phyloP scores from a whole-genome alignment of 768 basidiomycete species.

The Kondoa malvinella region DNA sequence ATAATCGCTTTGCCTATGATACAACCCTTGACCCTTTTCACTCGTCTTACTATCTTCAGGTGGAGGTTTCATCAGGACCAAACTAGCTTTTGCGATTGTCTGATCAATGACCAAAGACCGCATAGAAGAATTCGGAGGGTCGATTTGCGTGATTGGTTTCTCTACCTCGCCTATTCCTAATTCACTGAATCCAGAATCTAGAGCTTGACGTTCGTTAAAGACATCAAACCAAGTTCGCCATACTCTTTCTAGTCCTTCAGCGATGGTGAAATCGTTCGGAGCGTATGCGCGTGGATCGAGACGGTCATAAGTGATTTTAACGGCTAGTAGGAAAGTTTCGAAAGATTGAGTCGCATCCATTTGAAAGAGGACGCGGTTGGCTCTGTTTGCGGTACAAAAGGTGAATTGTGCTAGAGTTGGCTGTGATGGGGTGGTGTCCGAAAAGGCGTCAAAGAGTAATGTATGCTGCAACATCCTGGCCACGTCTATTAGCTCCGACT shows the following conservation, averaged over 20 bases:
- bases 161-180: not conserved
- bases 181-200: not conserved
- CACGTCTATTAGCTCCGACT: not conserved
- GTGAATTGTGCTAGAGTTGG: not conserved
- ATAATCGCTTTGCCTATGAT: not conserved
- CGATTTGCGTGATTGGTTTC: not conserved
- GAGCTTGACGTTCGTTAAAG: not conserved
- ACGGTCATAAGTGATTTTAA: not conserved
- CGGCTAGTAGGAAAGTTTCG: conserved; percentile 5
- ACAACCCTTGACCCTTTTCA: not conserved
- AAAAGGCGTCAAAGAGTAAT: not conserved
- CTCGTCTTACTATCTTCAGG: not conserved
- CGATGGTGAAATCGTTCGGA: not conserved
- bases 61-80: not conserved
- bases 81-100: not conserved
- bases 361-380: conserved; percentile 2
- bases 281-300: too few species aligned
- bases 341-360: conserved; percentile 3
- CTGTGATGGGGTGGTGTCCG: not conserved
- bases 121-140: not conserved
- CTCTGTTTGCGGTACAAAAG: not conserved
- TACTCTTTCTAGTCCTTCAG: conserved; percentile 2
- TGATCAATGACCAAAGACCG: not conserved
- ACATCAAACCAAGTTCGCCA: not conserved
- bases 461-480: not conserved